Evolutionary conservation across 2,329 filamentous ascomycete species (phyloP), one percentile per base, ranked within the genome.

Genomic region (Gaeumannomyces tritici): DNA sequence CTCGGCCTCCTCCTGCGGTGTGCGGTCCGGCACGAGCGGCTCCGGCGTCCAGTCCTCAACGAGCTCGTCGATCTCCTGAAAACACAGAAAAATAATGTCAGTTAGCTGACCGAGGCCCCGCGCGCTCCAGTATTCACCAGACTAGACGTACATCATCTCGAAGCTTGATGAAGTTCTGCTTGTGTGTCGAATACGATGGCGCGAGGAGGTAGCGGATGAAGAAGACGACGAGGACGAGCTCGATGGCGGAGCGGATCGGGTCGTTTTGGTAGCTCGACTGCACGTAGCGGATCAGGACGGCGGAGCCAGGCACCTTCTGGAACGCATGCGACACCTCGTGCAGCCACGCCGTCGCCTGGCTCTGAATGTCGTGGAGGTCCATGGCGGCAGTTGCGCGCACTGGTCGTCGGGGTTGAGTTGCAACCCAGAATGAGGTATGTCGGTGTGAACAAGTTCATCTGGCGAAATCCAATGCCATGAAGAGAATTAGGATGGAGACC

Each of bases 241-340:
- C 95, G 68, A 99, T 91, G 54, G 91, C 91, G 61, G 91, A 96
- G 62, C 96, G 89, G 63, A 98, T 86, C 12, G 95, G 95, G 70
- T 99, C 95, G 73, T 99, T 89, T 78, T 99, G 95, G 79, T 99
- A 98, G 73, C 92, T 96, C 63, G 92, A 96, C 75, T 91, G 91
- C 73, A 99, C 92, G 77, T 99, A 99, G 66, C 95, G 90, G 69
- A 96, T 85, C 70, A 98, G 82, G 69, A 99, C 96, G 55, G 93
- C 90, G 33, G 93, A 98, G 61, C 95, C 95, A 33, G 95, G 96
- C 54, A 99, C 84, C 71, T 89, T 91, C 71, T 97, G 93, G 73
- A 99, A 96, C 63, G 87, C 82, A 64, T 85, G 78, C 61, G 80
- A 79, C 28, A 82, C 75, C 66, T 81, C 78, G 65, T 81, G 76